Percentiles rank a stretch among this genome's conserved stretches.
These are phyloP conservation scores for Annulohypoxylon stygium DNA, from an alignment of 495 filamentous ascomycete species.

Conservation along the genomic window DNA sequence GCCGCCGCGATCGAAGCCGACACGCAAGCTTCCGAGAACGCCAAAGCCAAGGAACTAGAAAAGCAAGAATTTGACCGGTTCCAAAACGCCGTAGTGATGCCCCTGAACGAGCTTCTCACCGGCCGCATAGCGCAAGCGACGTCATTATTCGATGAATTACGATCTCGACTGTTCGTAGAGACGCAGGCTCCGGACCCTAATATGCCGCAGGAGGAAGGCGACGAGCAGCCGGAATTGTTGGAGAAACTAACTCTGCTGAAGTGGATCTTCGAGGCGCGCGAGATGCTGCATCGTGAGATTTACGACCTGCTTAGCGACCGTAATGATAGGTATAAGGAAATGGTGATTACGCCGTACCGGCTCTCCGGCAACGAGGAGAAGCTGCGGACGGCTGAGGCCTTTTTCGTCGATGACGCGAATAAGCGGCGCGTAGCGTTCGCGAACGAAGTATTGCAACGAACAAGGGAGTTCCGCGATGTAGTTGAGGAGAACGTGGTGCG, in stretches of 20 bases:
- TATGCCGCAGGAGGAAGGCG: slow-evolving; percentile 90
- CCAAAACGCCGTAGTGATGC: slow-evolving; percentile 79
- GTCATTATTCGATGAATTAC: slow-evolving; percentile 77
- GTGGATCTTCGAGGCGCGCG: slow-evolving; percentile 96
- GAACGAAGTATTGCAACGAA: slow-evolving; percentile 74
- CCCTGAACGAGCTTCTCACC: slow-evolving; percentile 79
- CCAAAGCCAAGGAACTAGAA: slow-evolving; percentile 70
- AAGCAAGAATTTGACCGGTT: slow-evolving; percentile 83
- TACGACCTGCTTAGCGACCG: slow-evolving; percentile 86
- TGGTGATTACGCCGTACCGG: slow-evolving; percentile 84
- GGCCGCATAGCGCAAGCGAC: slow-evolving; percentile 73
- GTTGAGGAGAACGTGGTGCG: slow-evolving; percentile 88
- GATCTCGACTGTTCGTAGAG: slow-evolving; percentile 77
- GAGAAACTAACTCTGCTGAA: slow-evolving; percentile 95
- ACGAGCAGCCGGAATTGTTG: slow-evolving; percentile 92
- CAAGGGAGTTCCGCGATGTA: slow-evolving; percentile 81
- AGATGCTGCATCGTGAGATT: slow-evolving; percentile 84
- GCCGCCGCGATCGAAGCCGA: slow-evolving; percentile 80
- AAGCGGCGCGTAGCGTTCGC: slow-evolving; percentile 76
- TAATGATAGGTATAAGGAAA: slow-evolving; percentile 84
- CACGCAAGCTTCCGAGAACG: slow-evolving; percentile 72
- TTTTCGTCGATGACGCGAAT: slow-evolving; percentile 81
- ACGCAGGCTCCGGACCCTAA: slow-evolving; percentile 80
- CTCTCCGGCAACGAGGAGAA: slow-evolving; percentile 78
- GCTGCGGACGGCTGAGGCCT: slow-evolving; percentile 77